Percentiles rank a stretch among this genome's conserved stretches.
phyloP scores from a whole-genome alignment of 441 rosid genomes.

The Geranium incanum region DNA sequence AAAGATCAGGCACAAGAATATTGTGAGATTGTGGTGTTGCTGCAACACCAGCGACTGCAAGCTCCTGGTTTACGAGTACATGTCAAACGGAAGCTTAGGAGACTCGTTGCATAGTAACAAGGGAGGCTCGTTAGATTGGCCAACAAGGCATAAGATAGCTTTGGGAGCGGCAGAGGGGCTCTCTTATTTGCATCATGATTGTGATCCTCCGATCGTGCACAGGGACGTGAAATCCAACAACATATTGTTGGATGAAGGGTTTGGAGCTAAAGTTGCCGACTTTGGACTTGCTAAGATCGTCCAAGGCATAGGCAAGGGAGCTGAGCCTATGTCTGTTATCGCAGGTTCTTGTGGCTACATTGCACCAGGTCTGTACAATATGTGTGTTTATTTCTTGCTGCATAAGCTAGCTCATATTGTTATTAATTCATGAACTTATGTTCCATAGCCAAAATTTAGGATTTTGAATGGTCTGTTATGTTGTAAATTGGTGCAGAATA shows the following conservation, averaged over 20 bases:
- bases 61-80: slow-evolving; percentile 88
- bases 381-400: neutral
- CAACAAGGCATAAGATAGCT: slow-evolving; percentile 63
- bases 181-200: slow-evolving; percentile 56
- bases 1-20: slow-evolving; percentile 29
- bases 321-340: slow-evolving; percentile 77
- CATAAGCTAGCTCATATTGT: too few relatives aligned
- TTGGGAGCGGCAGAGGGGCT: slow-evolving; percentile 90
- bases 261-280: slow-evolving; percentile 85
- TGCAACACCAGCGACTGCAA: slow-evolving; percentile 71
- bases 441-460: neutral
- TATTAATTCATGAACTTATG: too few relatives aligned
- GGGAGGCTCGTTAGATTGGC: slow-evolving; percentile 78
- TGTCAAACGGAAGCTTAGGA: slow-evolving; percentile 35
- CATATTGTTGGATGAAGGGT: slow-evolving; percentile 73
- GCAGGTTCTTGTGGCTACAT: slow-evolving; percentile 98
- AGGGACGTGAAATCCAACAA: slow-evolving; percentile 94
- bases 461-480: neutral
- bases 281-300: slow-evolving; percentile 90
- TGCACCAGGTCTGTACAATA: slow-evolving; percentile 62
- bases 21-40: slow-evolving; percentile 88
- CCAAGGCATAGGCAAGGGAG: slow-evolving; percentile 57
- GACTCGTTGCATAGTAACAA: slow-evolving; percentile 68
- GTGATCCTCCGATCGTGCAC: slow-evolving; percentile 46
- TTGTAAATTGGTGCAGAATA: slow-evolving; percentile 37